phyloP scores from a whole-genome alignment of 1,284 basidiomycete genomes.

The Ustilago sp. region DNA sequence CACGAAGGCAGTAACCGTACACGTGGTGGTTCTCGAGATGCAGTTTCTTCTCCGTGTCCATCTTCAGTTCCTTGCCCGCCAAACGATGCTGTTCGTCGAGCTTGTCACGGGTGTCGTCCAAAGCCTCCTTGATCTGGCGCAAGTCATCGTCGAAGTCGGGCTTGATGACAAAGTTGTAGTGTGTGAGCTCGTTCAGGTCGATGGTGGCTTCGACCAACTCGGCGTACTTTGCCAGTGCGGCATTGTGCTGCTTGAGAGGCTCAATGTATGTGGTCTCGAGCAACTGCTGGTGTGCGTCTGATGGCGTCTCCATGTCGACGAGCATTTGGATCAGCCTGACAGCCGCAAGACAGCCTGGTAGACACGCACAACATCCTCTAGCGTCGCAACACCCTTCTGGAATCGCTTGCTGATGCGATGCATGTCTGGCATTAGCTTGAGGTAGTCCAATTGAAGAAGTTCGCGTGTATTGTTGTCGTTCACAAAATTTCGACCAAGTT shows the following conservation, averaged over 20 bases:
- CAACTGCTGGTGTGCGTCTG: conserved; percentile 30
- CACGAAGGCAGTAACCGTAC: conserved; percentile 92
- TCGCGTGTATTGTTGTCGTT: conserved; percentile 81
- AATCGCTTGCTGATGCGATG: conserved; percentile 93
- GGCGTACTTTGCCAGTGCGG: conserved; percentile 74
- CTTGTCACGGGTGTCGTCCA: conserved; percentile 80
- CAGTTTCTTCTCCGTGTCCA: conserved; percentile 95
- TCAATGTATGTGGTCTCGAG: conserved; percentile 56
- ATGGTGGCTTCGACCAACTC: conserved; percentile 97
- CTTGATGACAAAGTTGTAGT: conserved; percentile 91
- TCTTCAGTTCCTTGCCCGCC: conserved; percentile 79
- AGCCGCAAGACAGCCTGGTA: conserved; percentile 81
- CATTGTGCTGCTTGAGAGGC: conserved; percentile 45
- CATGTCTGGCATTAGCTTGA: conserved; percentile 93
- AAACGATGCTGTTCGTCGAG: conserved; percentile 85
- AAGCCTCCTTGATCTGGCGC: conserved; percentile 77
- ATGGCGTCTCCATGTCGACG: conserved; percentile 70
- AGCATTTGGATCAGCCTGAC: conserved; percentile 77
- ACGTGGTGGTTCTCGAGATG: conserved; percentile 92
- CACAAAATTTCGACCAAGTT: conserved; percentile 82
- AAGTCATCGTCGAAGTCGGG: conserved; percentile 87
- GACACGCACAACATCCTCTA: conserved; percentile 95
- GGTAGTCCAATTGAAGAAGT: conserved; percentile 82
- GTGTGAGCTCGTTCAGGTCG: conserved; percentile 85
- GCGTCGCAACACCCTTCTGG: conserved; percentile 82